Evolutionary conservation across 2,329 filamentous ascomycete genomes (phyloP).

Genomic region (Ascochyta lentis): DNA sequence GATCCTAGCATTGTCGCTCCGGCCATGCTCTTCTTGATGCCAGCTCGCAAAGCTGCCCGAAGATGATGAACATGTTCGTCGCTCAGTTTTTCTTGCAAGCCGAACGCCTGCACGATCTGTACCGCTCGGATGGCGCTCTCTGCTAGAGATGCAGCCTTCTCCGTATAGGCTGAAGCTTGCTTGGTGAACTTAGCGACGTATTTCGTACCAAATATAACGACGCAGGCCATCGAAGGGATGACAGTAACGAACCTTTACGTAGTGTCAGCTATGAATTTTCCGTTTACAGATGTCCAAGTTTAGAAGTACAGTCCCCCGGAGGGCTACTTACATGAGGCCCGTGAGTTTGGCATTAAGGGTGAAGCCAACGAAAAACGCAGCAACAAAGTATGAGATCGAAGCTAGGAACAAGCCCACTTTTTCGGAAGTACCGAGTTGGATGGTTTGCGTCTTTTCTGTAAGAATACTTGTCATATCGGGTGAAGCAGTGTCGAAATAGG

Average conservation of each 20-base stretch:
- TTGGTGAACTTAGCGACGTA: conserved; percentile 51
- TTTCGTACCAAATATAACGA: conserved; percentile 53
- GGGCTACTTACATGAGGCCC: conserved; percentile 46
- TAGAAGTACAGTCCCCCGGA: too few relatives aligned
- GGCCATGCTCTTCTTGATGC: conserved; percentile 50
- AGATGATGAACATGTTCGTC: conserved; percentile 47
- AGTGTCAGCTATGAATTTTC: conserved; percentile 9
- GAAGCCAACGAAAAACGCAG: conserved; percentile 56
- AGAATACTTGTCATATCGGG: conserved; percentile 57
- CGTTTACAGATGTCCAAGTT: background rate
- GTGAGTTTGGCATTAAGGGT: conserved; percentile 52
- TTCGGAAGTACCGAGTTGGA: conserved; percentile 56
- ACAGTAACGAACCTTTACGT: conserved; percentile 49
- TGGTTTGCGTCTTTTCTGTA: conserved; percentile 55
- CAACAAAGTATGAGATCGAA: conserved; percentile 55
- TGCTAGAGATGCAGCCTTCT: conserved; percentile 53
- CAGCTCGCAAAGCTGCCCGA: conserved; percentile 43
- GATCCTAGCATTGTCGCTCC: conserved; percentile 52
- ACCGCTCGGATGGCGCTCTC: conserved; percentile 56
- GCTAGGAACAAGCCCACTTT: conserved; percentile 57
- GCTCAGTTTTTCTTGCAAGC: conserved; percentile 50
- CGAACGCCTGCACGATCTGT: conserved; percentile 58
- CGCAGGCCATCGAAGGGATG: conserved; percentile 57
- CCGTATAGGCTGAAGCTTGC: conserved; percentile 47
- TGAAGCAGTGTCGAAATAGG: conserved; percentile 58